A percentile compares a stretch with the other conserved stretches of the same genome.
phyloP scores from a whole-genome alignment of 176 grass and related monocot genomes.

The Typha latifolia region DNA sequence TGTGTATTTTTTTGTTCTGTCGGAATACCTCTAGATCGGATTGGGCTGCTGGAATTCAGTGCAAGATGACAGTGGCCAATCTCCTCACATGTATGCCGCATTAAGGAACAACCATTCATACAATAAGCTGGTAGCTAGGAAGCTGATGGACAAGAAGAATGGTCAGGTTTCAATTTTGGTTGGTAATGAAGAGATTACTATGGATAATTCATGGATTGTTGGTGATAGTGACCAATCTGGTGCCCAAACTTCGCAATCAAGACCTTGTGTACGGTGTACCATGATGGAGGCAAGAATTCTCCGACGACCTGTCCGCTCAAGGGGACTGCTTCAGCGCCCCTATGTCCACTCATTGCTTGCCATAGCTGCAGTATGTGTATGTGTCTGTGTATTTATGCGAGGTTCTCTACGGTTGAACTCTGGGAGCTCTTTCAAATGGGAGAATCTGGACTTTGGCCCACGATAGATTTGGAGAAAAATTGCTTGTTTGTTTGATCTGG shows the following conservation, averaged over 20 bases:
- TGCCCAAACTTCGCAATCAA: constrained; percentile 31
- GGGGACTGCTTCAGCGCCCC: constrained; percentile 67
- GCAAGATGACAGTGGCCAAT: constrained; percentile 60
- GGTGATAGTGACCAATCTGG: constrained; percentile 23
- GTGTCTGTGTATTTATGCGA: constrained; percentile 79
- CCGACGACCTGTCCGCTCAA: constrained; percentile 30
- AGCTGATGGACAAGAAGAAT: constrained; percentile 54
- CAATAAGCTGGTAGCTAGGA: constrained; percentile 62
- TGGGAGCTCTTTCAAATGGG: constrained; percentile 71
- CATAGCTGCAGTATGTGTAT: constrained; percentile 94
- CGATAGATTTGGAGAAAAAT: constrained; percentile 19
- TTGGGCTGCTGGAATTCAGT: constrained; percentile 67
- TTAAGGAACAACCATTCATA: constrained; percentile 62
- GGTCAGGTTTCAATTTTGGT: constrained; percentile 57
- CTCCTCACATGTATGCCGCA: constrained; percentile 59
- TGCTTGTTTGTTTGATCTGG: neutral
- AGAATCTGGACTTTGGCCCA: constrained; percentile 56
- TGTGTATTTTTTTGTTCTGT: constrained; percentile 7
- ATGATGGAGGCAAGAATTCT: constrained; percentile 36
- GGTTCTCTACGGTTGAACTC: constrained; percentile 59
- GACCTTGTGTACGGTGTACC: constrained; percentile 60
- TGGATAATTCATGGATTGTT: constrained; percentile 31
- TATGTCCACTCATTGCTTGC: constrained; percentile 88
- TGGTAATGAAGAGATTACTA: constrained; percentile 33
- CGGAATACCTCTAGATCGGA: constrained; percentile 51